Percentiles rank a stretch among this genome's conserved stretches.
phyloP scores from a whole-genome alignment of 2,329 filamentous ascomycete genomes.

The Venturia effusa region DNA sequence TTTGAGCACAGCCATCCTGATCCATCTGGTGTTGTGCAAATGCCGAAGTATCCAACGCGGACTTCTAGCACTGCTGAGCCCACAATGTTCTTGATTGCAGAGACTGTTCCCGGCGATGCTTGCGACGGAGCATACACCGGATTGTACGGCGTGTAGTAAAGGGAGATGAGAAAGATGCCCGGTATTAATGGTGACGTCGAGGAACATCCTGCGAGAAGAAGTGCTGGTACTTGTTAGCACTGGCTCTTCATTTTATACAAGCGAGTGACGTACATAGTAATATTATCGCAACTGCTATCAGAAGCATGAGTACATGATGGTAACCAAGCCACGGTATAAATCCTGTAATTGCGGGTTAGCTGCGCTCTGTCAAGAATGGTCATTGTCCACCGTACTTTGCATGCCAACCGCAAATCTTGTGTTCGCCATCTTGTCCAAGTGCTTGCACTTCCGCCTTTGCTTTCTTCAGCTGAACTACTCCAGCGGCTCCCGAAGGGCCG shows the following conservation, averaged over 20 bases:
- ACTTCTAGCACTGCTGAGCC: constrained; percentile 75
- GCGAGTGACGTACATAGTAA: constrained; percentile 63
- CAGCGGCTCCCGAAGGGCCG: constrained; percentile 33
- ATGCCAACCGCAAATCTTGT: constrained; percentile 41
- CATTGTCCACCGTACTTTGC: constrained; percentile 28
- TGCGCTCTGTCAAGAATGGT: not conserved
- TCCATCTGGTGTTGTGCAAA: constrained; percentile 86
- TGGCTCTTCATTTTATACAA: not conserved
- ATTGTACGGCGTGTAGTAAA: constrained; percentile 86
- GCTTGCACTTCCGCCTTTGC: constrained; percentile 12
- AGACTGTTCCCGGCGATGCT: constrained; percentile 78
- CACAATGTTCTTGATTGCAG: constrained; percentile 82
- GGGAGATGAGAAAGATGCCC: constrained; percentile 92
- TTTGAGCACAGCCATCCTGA: constrained; percentile 92
- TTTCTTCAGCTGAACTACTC: constrained; percentile 16
- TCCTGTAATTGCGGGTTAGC: constrained; percentile 28
- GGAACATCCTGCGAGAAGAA: constrained; percentile 89
- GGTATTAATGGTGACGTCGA: constrained; percentile 93
- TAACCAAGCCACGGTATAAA: constrained; percentile 53
- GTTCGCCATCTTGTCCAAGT: constrained; percentile 30
- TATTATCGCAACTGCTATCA: constrained; percentile 89
- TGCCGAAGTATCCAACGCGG: constrained; percentile 93
- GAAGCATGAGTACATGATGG: constrained; percentile 91
- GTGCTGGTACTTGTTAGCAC: constrained; percentile 44
- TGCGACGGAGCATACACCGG: constrained; percentile 76